A percentile compares a stretch with the other conserved stretches of the same genome.
phyloP scores from a whole-genome alignment of 2,329 filamentous ascomycete genomes.

The Diaporthe ampelina region DNA sequence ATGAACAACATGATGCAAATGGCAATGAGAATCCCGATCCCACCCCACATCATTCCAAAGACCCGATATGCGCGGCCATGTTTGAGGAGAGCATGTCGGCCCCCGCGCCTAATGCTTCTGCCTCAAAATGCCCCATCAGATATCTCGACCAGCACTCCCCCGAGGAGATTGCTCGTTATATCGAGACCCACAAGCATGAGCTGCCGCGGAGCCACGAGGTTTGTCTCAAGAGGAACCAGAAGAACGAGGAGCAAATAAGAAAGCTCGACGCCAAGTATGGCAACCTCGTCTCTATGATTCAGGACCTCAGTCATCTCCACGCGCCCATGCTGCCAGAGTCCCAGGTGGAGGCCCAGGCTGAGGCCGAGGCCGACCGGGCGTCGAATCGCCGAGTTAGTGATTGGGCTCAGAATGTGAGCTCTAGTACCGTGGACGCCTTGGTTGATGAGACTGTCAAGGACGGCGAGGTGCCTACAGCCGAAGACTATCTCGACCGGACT shows the following conservation, averaged over 20 bases:
- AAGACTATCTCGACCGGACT: constrained; percentile 71
- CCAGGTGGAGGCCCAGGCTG: constrained; percentile 11
- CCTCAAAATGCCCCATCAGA: constrained; percentile 87
- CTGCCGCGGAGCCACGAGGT: constrained; percentile 94
- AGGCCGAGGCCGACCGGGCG: constrained; percentile 57
- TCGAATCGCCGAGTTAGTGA: constrained; percentile 83
- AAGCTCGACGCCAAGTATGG: constrained; percentile 96
- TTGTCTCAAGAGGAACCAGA: constrained; percentile 90
- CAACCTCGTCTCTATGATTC: constrained; percentile 93
- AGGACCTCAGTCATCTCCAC: constrained; percentile 88
- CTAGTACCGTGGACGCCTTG: constrained; percentile 56
- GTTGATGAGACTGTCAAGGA: constrained; percentile 50
- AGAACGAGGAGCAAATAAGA: constrained; percentile 85
- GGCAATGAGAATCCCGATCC: constrained; percentile 50
- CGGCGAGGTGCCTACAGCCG: constrained; percentile 57
- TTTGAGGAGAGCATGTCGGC: constrained; percentile 71
- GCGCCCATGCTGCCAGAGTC: constrained; percentile 82
- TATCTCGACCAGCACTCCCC: constrained; percentile 93
- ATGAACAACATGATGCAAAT: constrained; percentile 43
- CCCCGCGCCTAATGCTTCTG: constrained; percentile 63
- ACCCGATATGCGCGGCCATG: constrained; percentile 76
- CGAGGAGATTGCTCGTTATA: constrained; percentile 92
- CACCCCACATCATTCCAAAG: constrained; percentile 64
- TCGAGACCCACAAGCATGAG: constrained; percentile 96
- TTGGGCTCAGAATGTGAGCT: constrained; percentile 86